Base-by-base conservation (phyloP, 148 eudicot species). In the Bassia scoparia region DNA sequence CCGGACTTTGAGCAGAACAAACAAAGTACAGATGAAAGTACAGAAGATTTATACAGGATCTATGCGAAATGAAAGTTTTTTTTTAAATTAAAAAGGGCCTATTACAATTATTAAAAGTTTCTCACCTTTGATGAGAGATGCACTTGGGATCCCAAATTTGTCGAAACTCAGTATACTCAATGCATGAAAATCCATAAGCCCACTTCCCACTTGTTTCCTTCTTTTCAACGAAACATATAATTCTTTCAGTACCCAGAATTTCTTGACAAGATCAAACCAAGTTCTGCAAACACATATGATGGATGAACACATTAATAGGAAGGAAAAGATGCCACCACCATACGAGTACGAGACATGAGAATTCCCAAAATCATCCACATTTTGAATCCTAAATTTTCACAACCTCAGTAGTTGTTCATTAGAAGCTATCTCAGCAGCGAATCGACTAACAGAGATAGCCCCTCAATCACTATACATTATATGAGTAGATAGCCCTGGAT, bases 151-250 rank as follows among this genome's bases (percentile, higher is more conserved):
- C 62, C 98, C 98, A 85, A 84, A 91, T 74, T 95, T 95, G 61
- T 95, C 96, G n/a, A 79, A 95, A 95, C 82, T 95, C 98, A 0
- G 98, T 95, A 82, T 95, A 95, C 78, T 95, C 98, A 24, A 95
- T 86, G 84, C 98, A 95, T 73, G 98, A 95, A 60, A 91, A 77
- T 56, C 98, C 98, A 86, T 91, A 91, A 79, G 84, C 81, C 97
- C 97, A 95, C 67, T 79, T 85, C 74, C 96, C 97, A 76, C 84
- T 87, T 69, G 61, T 77, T 78, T 85, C 87, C 80, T 87, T 90
- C 80, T 86, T 95, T 84, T 95, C 97, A 61, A 91, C 69, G 29
- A 95, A 79, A 89, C 96, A 81, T 95, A n/a, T 91, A 41, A 95
- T 86, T 86, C 98, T 97, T 87, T 95, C 97, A 38, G 98, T 95